Evolutionary conservation across 1,284 basidiomycete genomes (phyloP).

Genomic region (Porodaedalea pini): DNA sequence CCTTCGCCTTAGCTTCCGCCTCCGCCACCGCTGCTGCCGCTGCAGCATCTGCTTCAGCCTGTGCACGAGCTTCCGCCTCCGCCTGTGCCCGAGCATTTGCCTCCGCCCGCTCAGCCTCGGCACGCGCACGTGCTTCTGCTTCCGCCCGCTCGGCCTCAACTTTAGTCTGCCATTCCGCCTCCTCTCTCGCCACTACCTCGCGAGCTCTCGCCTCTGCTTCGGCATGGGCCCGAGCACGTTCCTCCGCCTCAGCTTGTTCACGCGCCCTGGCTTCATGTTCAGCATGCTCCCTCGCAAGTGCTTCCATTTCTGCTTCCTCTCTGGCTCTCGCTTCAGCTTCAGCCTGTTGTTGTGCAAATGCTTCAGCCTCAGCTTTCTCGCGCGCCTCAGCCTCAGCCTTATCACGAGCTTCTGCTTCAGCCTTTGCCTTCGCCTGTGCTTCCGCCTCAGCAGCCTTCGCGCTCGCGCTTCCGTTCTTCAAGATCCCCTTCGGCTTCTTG

Average conservation of each 20-base stretch:
- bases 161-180: not conserved
- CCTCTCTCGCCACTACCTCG: not conserved
- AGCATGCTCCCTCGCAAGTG: not conserved
- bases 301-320: not conserved
- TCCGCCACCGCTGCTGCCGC: not conserved
- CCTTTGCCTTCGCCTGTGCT: constrained; percentile 3
- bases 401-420: not conserved
- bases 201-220: not conserved
- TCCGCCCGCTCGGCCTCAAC: not conserved
- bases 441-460: constrained; percentile 5
- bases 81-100: not conserved
- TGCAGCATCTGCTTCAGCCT: not conserved
- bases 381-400: constrained; percentile 1
- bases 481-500: constrained; percentile 10
- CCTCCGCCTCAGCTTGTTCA: not conserved
- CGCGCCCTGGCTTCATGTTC: not conserved
- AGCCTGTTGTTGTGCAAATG: not conserved
- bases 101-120: not conserved
- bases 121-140: not conserved
- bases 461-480: constrained; percentile 10
- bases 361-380: not conserved
- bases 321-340: not conserved
- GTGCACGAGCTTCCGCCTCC: not conserved
- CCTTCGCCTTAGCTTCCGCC: constrained; percentile 2
- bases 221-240: not conserved